These are phyloP conservation scores for Globisporangium rhizosaccharum DNA, from an alignment of 352 stramenopile genomes.

Conservation along the genomic window DNA sequence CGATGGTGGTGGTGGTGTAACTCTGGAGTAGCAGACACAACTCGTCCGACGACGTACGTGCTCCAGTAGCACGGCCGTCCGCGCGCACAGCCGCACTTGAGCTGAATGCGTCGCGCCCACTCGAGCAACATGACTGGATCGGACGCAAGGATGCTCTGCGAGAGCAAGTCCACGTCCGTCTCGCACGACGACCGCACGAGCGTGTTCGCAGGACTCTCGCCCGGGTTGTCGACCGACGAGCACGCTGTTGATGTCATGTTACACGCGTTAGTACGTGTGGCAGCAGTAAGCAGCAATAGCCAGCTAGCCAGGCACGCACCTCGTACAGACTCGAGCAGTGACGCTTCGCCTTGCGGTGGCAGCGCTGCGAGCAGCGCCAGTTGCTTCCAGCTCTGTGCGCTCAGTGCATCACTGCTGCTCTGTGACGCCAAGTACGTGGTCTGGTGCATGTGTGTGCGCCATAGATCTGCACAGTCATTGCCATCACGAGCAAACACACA, in stretches of 20 bases:
- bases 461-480: slow-evolving; percentile 21
- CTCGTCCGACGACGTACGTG: slow-evolving; percentile 30
- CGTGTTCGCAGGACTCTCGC: slow-evolving; percentile 44
- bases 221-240: slow-evolving; percentile 44
- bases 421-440: slow-evolving; percentile 9
- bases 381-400: slow-evolving; percentile 26
- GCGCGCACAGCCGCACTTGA: slow-evolving; percentile 55
- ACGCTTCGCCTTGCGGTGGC: slow-evolving; percentile 17
- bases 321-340: slow-evolving; percentile 31
- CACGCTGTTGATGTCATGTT: slow-evolving; percentile 17
- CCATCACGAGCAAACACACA: not conserved
- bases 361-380: slow-evolving; percentile 19
- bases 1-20: no score
- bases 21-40: no score
- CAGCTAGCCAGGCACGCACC: slow-evolving; percentile 12
- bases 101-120: slow-evolving; percentile 37
- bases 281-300: not conserved
- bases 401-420: not conserved
- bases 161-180: slow-evolving; percentile 25
- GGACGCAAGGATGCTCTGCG: slow-evolving; percentile 12
- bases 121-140: slow-evolving; percentile 28
- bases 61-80: slow-evolving; percentile 77
- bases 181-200: slow-evolving; percentile 33
- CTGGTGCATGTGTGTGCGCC: slow-evolving; percentile 19
- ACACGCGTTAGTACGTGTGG: not conserved